phyloP scores from a whole-genome alignment of 2,329 filamentous ascomycete species.

The Alternaria gansuensis region DNA sequence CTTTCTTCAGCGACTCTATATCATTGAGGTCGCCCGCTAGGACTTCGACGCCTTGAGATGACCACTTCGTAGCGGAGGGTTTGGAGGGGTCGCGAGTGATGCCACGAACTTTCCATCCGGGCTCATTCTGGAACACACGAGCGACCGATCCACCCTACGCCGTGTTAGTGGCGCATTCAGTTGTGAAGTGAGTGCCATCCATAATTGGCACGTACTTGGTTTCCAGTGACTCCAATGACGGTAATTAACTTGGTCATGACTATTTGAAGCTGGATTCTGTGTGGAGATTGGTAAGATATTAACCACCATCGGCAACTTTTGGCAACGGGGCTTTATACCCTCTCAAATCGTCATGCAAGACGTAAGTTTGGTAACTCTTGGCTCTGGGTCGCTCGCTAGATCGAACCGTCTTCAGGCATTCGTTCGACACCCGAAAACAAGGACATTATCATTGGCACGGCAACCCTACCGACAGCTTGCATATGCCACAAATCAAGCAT shows the following conservation, averaged over 20 bases:
- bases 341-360: background rate
- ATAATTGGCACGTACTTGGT: slow-evolving; percentile 22
- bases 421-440: background rate
- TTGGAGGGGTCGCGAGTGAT: slow-evolving; percentile 57
- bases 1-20: slow-evolving; percentile 21
- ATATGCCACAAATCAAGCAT: background rate
- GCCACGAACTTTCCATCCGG: slow-evolving; percentile 44
- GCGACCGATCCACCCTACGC: slow-evolving; percentile 29
- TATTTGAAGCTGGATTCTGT: background rate
- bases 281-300: background rate
- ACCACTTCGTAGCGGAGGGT: slow-evolving; percentile 45
- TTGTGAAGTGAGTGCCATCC: background rate
- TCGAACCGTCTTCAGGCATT: background rate
- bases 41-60: slow-evolving; percentile 31
- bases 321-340: background rate
- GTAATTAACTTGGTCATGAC: slow-evolving; percentile 30
- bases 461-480: background rate
- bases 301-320: background rate
- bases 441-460: background rate
- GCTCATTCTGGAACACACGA: slow-evolving; percentile 33
- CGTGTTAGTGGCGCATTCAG: background rate
- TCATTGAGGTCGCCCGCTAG: slow-evolving; percentile 29
- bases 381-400: too few species aligned
- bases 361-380: background rate
- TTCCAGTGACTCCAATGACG: slow-evolving; percentile 31